A percentile compares a stretch with the other conserved stretches of the same genome.
These are phyloP conservation scores for Emericellopsis atlantica DNA, from an alignment of 2,329 filamentous ascomycete genomes.

Conservation along the genomic window DNA sequence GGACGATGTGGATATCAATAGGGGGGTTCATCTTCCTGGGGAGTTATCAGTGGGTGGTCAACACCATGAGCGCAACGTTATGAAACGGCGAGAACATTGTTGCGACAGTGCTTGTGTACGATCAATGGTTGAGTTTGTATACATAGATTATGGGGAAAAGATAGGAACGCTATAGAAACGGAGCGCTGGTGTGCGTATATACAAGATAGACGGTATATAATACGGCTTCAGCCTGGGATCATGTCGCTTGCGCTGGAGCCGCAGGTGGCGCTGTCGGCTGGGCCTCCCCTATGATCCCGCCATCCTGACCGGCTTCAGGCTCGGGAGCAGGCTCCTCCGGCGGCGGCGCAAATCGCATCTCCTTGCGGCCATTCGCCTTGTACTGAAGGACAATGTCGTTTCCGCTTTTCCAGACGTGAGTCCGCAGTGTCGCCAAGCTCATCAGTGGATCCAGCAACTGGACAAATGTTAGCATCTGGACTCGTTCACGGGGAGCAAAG, in stretches of 20 bases:
- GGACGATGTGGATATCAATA: constrained; percentile 88
- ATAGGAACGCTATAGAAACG: too few species aligned
- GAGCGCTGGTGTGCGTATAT: too few species aligned
- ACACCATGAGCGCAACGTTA: constrained; percentile 39
- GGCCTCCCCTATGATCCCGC: constrained; percentile 6
- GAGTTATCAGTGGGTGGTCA: constrained; percentile 81
- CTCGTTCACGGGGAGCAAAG: background rate
- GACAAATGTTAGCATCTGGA: background rate
- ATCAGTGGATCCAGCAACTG: constrained; percentile 65
- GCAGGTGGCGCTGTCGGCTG: constrained; percentile 1
- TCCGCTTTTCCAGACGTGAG: constrained; percentile 90
- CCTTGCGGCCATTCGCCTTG: constrained; percentile 78
- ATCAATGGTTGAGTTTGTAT: too few species aligned
- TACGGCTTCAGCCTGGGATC: too few species aligned
- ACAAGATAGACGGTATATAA: too few species aligned
- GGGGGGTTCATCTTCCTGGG: constrained; percentile 92
- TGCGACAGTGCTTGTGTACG: too few species aligned
- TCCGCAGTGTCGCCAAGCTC: constrained; percentile 85
- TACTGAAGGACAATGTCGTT: constrained; percentile 86
- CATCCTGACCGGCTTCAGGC: constrained; percentile 4
- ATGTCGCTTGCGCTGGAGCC: background rate
- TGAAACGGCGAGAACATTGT: background rate
- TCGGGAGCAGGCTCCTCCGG: constrained; percentile 6
- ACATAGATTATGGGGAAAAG: too few species aligned
- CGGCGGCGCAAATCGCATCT: constrained; percentile 25